phyloP scores from a whole-genome alignment of 495 filamentous ascomycete genomes.

The Penicillium crystallinum region DNA sequence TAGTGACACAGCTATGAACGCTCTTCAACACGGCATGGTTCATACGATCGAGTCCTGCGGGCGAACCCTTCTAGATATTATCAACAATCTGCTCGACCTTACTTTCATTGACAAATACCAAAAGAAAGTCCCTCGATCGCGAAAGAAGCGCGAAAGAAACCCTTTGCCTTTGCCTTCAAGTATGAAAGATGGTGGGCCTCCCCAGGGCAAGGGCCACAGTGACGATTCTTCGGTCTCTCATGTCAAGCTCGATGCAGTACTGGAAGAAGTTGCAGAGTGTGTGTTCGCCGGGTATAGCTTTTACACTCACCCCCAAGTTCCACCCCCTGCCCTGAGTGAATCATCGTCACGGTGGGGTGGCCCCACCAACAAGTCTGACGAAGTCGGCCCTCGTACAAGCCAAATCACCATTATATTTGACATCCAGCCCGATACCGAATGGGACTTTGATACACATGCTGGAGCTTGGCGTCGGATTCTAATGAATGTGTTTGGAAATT shows the following conservation, averaged over 20 bases:
- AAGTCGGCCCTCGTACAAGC: constrained; percentile 2
- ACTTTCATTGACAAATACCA: constrained; percentile 26
- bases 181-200: neutral
- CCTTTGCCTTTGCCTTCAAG: neutral
- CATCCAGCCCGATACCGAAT: constrained; percentile 46
- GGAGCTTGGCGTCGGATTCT: constrained; percentile 53
- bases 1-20: constrained; percentile 49
- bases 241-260: constrained; percentile 41
- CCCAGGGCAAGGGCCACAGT: neutral
- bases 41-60: constrained; percentile 63
- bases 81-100: constrained; percentile 61
- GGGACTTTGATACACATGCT: constrained; percentile 53
- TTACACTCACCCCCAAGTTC: constrained; percentile 18
- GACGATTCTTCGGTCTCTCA: constrained; percentile 8
- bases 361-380: neutral
- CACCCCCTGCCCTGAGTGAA: constrained; percentile 12
- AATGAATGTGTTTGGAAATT: constrained; percentile 45
- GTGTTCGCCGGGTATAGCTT: constrained; percentile 50
- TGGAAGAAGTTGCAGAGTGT: constrained; percentile 57
- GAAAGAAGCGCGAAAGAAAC: neutral
- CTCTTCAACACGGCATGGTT: constrained; percentile 52
- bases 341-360: constrained; percentile 10
- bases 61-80: constrained; percentile 62
- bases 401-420: constrained; percentile 51
- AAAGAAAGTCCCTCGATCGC: neutral